Base-by-base conservation (phyloP, 129 eudicot genomes). In the Ambrosia artemisiifolia region DNA sequence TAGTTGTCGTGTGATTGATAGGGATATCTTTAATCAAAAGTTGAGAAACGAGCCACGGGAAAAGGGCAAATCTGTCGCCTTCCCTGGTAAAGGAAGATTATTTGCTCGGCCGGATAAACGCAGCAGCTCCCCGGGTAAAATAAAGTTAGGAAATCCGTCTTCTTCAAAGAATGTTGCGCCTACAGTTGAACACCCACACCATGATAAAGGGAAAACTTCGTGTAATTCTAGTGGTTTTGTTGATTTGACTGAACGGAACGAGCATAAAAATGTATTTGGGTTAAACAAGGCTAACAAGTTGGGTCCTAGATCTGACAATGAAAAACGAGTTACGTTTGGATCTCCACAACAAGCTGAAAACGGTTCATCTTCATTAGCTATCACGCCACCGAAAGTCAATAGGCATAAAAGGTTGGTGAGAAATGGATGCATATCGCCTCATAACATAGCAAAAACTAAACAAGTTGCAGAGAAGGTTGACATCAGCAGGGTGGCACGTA, bases 361-460 rank as follows among this genome's bases (percentile, higher is more conserved):
- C 36, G 56, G 32, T 75, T 57, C 32, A 44, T 40, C 88, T 65
- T 34, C 78, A 14, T 77, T 79, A 69, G 70, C 78, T 40, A 67
- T n/a, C 51, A 56, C 73, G 36, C 70, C 79, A 47, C 78, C 81
- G 10, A 79, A 69, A 65, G 79, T 63, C 64, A 68, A 34, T 80
- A 66, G 80, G 80, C 85, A 85, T 67, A 91, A 55, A 77, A 85
- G 84, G 64, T 82, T 88, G 83, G 95, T 88, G 60, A 62, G 85
- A 63, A 85, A 91, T 84, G 90, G 95, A 62, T 88, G 92, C 70
- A 85, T 88, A 72, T 88, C 95, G 63, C 97, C 97, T 8, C 78
- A 32, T 70, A 91, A 88, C 80, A 85, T 88, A 54, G 88, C 85
- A 47, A 88, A 85, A 73, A 71, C 79, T 38, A 82, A 88, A 46